phyloP scores from a whole-genome alignment of 2,329 filamentous ascomycete species.

The Chrysoporthe deuterocubensis region DNA sequence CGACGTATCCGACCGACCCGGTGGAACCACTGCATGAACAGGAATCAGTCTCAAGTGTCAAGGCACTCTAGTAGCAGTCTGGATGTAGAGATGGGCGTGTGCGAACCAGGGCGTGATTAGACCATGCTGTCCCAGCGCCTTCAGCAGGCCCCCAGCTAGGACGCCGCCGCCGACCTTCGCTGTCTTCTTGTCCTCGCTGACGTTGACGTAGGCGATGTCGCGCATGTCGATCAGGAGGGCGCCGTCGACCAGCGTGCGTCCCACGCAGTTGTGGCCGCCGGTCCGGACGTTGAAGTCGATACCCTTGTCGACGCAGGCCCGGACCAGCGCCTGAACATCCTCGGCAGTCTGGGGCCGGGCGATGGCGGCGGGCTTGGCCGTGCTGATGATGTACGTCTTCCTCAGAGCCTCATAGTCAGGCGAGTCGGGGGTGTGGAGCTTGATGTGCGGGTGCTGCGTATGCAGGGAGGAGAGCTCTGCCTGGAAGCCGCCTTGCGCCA shows the following conservation, averaged over 20 bases:
- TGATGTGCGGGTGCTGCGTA: not conserved
- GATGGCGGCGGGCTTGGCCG: constrained; percentile 11
- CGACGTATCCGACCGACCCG: constrained; percentile 39
- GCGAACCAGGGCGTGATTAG: constrained; percentile 29
- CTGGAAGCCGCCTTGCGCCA: not conserved
- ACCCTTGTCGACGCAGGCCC: not conserved
- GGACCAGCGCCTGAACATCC: constrained; percentile 17
- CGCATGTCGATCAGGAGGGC: constrained; percentile 17
- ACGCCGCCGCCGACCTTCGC: constrained; percentile 32
- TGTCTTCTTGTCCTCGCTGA: constrained; percentile 21
- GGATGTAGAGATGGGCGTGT: not conserved
- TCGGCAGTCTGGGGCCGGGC: constrained; percentile 13
- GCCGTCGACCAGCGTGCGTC: not conserved
- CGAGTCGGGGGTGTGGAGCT: constrained; percentile 6
- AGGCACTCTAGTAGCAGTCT: not conserved
- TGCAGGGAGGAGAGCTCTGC: not conserved
- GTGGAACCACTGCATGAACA: constrained; percentile 11
- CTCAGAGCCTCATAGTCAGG: constrained; percentile 8
- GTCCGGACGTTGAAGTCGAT: constrained; percentile 7
- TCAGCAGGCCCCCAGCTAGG: constrained; percentile 22
- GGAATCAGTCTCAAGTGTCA: constrained; percentile 9
- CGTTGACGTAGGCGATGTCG: constrained; percentile 5
- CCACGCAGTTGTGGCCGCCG: constrained; percentile 14
- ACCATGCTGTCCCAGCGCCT: constrained; percentile 24
- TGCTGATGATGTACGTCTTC: constrained; percentile 6